These are phyloP conservation scores for Malus hybrid DNA, from an alignment of 331 rosid genomes.

Conservation along the genomic window DNA sequence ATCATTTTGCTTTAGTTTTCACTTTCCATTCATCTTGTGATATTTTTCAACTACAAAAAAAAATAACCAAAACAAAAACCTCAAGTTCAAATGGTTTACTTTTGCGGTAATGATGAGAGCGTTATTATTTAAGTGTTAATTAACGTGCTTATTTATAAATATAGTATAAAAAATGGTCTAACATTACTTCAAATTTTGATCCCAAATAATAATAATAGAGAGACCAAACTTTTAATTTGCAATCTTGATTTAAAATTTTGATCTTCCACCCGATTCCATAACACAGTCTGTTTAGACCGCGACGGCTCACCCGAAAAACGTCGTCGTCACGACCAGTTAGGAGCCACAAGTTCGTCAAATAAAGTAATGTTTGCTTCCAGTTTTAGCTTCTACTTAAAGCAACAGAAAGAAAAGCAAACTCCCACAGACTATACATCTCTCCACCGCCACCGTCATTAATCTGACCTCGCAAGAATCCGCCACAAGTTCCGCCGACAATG, in stretches of 20 bases:
- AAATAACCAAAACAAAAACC: no score
- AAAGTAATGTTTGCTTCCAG: neutral
- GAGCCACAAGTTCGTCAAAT: neutral
- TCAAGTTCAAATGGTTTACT: no score
- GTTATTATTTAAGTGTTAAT: no score
- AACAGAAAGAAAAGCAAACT: neutral
- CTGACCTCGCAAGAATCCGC: neutral
- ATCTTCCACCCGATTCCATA: neutral
- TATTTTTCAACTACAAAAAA: no score
- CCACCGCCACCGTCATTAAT: neutral
- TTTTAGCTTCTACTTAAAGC: neutral
- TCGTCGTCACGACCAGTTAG: neutral
- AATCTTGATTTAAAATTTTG: neutral
- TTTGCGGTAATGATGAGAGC: no score
- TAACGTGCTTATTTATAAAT: no score
- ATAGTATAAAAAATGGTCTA: no score
- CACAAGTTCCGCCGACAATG: slow-evolving; percentile 25
- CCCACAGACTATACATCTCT: neutral
- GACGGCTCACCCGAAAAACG: neutral
- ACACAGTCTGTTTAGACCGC: neutral
- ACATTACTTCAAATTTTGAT: no score
- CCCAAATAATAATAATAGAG: no score
- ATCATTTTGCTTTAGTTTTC: no score
- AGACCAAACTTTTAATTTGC: no score
- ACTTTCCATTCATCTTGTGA: no score